phyloP scores from a whole-genome alignment of 306 rosid genomes.

The Vachellia collinsii region DNA sequence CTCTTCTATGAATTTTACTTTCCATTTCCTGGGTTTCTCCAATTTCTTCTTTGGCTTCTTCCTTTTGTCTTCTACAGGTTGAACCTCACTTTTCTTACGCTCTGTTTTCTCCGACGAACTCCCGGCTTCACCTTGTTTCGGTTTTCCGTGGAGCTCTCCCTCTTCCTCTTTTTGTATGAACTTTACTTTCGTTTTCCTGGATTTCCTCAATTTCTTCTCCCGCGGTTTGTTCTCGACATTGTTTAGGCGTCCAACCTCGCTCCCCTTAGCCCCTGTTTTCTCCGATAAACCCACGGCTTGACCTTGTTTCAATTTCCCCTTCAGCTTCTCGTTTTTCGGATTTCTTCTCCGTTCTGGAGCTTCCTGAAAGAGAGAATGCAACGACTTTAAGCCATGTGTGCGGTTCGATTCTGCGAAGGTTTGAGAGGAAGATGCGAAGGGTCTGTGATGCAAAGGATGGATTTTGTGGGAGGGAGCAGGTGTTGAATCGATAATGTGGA shows the following conservation, averaged over 20 bases:
- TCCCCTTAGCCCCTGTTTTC: background rate
- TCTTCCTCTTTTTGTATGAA: background rate
- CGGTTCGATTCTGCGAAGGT: constrained; percentile 19
- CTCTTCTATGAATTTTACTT: background rate
- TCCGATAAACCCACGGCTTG: background rate
- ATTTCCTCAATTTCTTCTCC: background rate
- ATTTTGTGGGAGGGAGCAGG: constrained; percentile 19
- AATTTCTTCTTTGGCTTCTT: constrained; percentile 35
- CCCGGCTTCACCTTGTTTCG: background rate
- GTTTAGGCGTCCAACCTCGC: background rate
- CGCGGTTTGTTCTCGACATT: background rate
- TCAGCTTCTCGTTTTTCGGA: background rate
- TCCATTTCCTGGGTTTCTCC: constrained; percentile 39
- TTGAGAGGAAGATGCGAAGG: constrained; percentile 33
- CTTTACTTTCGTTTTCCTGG: background rate
- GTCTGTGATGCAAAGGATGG: constrained; percentile 38
- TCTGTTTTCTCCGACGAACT: background rate
- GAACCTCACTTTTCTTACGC: background rate
- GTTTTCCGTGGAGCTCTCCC: background rate
- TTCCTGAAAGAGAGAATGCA: constrained; percentile 50
- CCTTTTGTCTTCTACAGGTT: background rate
- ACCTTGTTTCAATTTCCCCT: background rate
- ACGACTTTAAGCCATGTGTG: constrained; percentile 35
- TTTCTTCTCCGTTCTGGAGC: constrained; percentile 32
- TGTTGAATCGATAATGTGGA: background rate